A percentile compares a stretch with the other conserved stretches of the same genome.
These are phyloP conservation scores for Pseudomicrostroma phylloplanum DNA, from an alignment of 1,284 basidiomycete genomes.

Conservation along the genomic window DNA sequence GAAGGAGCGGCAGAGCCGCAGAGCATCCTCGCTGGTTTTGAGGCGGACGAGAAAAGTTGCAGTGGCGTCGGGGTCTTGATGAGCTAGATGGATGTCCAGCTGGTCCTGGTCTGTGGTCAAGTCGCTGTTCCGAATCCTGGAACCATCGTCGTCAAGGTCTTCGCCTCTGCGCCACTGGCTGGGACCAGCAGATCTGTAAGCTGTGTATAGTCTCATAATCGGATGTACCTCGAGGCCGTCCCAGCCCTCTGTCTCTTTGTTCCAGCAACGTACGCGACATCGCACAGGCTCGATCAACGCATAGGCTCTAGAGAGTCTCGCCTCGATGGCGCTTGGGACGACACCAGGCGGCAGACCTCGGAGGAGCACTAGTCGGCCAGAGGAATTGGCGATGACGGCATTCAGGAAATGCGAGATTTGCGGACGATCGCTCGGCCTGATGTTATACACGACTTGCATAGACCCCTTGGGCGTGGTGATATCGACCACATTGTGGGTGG, in stretches of 20 bases:
- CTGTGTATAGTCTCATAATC: neutral
- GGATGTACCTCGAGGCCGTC: neutral
- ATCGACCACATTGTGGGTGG: neutral
- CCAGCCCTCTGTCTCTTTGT: neutral
- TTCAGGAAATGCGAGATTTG: neutral
- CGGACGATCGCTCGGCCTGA: neutral
- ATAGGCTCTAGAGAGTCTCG: neutral
- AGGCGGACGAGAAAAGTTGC: no score
- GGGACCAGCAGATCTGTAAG: no score
- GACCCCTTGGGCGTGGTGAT: neutral
- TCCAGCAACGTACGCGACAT: neutral
- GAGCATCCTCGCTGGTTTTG: no score
- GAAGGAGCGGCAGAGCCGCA: no score
- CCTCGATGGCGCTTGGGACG: neutral
- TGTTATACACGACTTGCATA: neutral
- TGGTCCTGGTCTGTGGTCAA: neutral
- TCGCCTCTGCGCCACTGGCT: no score
- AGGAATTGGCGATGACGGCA: neutral
- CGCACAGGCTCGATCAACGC: neutral
- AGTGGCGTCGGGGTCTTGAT: no score
- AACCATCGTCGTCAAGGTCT: no score
- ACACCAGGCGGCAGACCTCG: slow-evolving; percentile 2
- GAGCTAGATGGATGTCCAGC: neutral
- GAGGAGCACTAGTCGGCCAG: neutral
- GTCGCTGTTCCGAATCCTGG: neutral